Evolutionary conservation across 805 yeast genomes (phyloP), one percentile per base, ranked within the genome.

Genomic region (Candida peoriensis): DNA sequence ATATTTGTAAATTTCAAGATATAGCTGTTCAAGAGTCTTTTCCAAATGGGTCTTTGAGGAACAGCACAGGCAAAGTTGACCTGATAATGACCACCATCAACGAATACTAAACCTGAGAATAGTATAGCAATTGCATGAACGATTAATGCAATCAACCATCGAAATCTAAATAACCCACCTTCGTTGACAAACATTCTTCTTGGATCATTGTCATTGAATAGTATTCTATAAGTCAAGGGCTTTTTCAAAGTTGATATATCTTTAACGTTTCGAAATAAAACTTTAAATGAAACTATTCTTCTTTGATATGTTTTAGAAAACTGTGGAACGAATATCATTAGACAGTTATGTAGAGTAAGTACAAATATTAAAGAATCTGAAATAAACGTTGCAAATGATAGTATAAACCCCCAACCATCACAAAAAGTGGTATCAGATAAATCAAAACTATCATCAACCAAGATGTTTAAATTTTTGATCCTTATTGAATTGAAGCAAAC

Each of bases 111-210:
- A 1, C 37, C 40, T 5, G 50, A 30, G 5, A 25, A 9, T 2
- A 34, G 8, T 6, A 40, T 20, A 0, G 39, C 45, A 11, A 24
- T 4, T 2, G 16, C 2, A 13, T 32, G 4, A 3, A 34, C 23
- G 2, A 33, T 3, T 2, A 32, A 22, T 4, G 30, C 8, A 3
- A 42, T 12, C 5, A 10, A 16, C 21, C 24, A 24, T 21, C 52
- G 27, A 11, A 20, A 20, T 6, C 39, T 35, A 34, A 37, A 51
- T 10, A 49, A 18, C 6, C 55, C 55, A 24, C 55, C 55, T 38
- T 51, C 55, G 16, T 38, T 44, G 11, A 34, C 28, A 26, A 32
- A 18, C 27, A 37, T 3, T 24, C 31, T 8, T 19, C 40, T 24
- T n/a, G 33, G 20, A 15, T 14, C 26, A 4, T 30, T 24, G 2